phyloP scores from a whole-genome alignment of 257 asterid species.

The Linaria vulgaris region DNA sequence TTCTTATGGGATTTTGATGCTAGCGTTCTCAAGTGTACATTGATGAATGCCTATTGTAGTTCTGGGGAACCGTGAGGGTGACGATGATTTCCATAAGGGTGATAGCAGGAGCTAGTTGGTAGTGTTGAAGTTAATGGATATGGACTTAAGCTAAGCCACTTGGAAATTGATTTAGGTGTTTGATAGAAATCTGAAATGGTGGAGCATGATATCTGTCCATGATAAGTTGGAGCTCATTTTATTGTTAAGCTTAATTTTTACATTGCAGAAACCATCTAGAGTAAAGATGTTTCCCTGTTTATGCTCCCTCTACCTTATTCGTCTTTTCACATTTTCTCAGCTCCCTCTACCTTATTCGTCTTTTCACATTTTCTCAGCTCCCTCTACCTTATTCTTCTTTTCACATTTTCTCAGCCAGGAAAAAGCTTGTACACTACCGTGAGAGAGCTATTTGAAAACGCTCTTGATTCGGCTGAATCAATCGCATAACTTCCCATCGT shows the following conservation, averaged over 20 bases:
- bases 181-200: background rate
- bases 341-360: too few relatives aligned
- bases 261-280: too few relatives aligned
- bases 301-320: conserved; percentile 3
- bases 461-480: conserved; percentile 93
- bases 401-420: conserved; percentile 80
- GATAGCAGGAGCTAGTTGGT: too few relatives aligned
- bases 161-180: background rate
- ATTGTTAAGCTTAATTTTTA: too few relatives aligned
- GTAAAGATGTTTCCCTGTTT: background rate
- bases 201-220: background rate
- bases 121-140: background rate
- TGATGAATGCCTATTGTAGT: too few relatives aligned
- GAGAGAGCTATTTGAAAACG: conserved; percentile 91
- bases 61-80: too few relatives aligned
- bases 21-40: background rate
- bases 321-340: conserved; percentile 11
- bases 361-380: too few relatives aligned
- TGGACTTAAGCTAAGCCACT: background rate
- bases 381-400: too few relatives aligned
- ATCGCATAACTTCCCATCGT: conserved; percentile 75
- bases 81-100: too few relatives aligned
- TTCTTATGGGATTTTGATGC: background rate
- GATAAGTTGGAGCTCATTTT: too few relatives aligned
- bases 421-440: conserved; percentile 85